Evolutionary conservation across 192 early-diverging fungal genomes (phyloP).

Genomic region (Umbelopsis sp.): DNA sequence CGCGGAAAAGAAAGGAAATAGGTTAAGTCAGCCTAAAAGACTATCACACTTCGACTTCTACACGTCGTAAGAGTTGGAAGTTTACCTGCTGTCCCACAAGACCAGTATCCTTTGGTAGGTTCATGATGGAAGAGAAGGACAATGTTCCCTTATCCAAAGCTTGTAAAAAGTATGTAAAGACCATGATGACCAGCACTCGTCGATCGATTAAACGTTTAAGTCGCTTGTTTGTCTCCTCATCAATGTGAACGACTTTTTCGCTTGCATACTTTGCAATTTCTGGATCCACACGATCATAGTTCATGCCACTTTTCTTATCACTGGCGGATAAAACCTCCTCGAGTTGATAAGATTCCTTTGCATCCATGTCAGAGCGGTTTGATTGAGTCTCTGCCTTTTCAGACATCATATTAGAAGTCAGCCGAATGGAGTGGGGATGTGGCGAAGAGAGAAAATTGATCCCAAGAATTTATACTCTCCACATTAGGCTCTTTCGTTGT

Average conservation of each 20-base stretch:
- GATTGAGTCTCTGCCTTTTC: background rate
- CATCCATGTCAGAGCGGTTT: background rate
- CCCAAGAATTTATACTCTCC: background rate
- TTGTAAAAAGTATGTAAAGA: constrained; percentile 23
- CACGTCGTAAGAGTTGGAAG: background rate
- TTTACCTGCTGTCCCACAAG: constrained; percentile 21
- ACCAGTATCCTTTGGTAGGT: constrained; percentile 8
- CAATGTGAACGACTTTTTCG: constrained; percentile 10
- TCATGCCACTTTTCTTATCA: constrained; percentile 7
- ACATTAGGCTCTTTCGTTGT: background rate
- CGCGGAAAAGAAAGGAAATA: background rate
- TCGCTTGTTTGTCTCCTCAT: constrained; percentile 19
- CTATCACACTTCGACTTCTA: too few species aligned
- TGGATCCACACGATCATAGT: constrained; percentile 25
- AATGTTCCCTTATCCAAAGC: constrained; percentile 24
- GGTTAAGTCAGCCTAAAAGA: background rate
- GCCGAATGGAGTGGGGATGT: background rate
- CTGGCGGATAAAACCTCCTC: background rate
- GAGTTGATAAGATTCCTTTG: background rate
- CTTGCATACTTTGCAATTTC: constrained; percentile 24
- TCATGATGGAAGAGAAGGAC: constrained; percentile 24
- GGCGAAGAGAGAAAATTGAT: background rate
- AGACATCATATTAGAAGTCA: background rate
- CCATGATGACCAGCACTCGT: constrained; percentile 14
- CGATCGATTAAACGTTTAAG: constrained; percentile 20